phyloP scores from a whole-genome alignment of 139 green algal genomes.

The Volvox reticuliferus region DNA sequence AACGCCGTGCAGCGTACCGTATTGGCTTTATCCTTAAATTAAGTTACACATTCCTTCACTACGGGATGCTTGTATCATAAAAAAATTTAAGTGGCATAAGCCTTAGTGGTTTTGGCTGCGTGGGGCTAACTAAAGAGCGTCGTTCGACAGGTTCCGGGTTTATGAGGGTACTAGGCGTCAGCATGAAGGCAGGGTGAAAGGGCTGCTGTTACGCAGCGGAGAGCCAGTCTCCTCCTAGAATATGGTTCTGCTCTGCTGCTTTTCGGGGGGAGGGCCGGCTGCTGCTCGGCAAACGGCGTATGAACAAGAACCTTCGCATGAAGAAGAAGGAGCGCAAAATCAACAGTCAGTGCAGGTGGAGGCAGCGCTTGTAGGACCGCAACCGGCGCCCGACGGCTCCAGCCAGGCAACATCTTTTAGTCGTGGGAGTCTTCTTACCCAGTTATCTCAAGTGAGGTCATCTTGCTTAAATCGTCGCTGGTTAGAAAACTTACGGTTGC shows the following conservation, averaged over 20 bases:
- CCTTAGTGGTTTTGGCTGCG: no score
- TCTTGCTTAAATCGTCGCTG: not conserved
- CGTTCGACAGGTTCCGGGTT: no score
- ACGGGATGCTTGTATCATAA: no score
- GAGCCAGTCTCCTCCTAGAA: not conserved
- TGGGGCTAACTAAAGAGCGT: no score
- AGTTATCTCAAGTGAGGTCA: conserved; percentile 22
- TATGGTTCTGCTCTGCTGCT: conserved; percentile 28
- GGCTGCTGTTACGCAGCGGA: conserved; percentile 1
- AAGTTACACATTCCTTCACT: no score
- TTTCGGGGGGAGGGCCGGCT: not conserved
- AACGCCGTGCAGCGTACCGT: no score
- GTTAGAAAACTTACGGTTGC: not conserved
- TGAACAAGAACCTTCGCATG: not conserved
- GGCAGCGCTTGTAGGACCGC: not conserved
- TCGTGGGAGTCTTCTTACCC: not conserved
- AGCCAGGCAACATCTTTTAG: conserved; percentile 2
- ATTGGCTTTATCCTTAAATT: no score
- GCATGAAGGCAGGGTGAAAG: conserved; percentile 5
- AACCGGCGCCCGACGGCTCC: not conserved
- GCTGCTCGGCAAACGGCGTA: not conserved
- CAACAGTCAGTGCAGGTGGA: not conserved
- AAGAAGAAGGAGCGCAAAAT: not conserved
- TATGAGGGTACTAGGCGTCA: not conserved
- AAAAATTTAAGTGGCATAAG: no score